Evolutionary conservation across 306 rosid species (phyloP).

Genomic region (Malus sylvestris): DNA sequence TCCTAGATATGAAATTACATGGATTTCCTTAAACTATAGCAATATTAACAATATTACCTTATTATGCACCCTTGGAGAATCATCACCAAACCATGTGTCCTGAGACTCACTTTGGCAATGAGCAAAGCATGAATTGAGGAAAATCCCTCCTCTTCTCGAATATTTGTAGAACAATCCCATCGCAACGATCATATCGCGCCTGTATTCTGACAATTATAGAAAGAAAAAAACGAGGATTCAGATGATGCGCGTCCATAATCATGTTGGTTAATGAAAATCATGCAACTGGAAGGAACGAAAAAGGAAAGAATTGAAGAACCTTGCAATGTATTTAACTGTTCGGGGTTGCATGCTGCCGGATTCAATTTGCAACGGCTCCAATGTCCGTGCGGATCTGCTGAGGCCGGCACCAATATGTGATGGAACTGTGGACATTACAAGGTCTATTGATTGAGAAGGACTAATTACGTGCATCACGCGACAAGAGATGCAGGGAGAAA

Average conservation of each 20-base stretch:
- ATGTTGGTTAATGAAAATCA: no score
- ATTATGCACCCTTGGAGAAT: conserved; percentile 64
- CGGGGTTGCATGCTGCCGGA: conserved; percentile 51
- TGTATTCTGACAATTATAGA: conserved; percentile 4
- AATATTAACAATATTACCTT: conserved; percentile 38
- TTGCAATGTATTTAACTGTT: conserved; percentile 56
- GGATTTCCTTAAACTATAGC: neutral
- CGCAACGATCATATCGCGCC: conserved; percentile 57
- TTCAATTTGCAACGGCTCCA: conserved; percentile 77
- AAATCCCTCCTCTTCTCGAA: conserved; percentile 74
- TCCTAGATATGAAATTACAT: neutral
- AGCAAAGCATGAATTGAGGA: conserved; percentile 88
- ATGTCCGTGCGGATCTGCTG: conserved; percentile 62
- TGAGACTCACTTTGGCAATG: conserved; percentile 94
- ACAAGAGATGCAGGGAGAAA: no score
- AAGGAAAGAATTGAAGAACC: conserved; percentile 30
- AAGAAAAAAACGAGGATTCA: no score
- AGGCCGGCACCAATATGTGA: conserved; percentile 70
- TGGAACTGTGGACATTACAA: conserved; percentile 12
- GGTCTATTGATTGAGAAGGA: no score
- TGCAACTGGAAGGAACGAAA: no score
- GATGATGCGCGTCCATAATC: no score
- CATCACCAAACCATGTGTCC: conserved; percentile 79
- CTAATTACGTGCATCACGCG: no score
- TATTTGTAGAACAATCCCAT: conserved; percentile 34